Conservation (phyloP, 768 basidiomycete species). For the Boletus tylopilopsis region DNA sequence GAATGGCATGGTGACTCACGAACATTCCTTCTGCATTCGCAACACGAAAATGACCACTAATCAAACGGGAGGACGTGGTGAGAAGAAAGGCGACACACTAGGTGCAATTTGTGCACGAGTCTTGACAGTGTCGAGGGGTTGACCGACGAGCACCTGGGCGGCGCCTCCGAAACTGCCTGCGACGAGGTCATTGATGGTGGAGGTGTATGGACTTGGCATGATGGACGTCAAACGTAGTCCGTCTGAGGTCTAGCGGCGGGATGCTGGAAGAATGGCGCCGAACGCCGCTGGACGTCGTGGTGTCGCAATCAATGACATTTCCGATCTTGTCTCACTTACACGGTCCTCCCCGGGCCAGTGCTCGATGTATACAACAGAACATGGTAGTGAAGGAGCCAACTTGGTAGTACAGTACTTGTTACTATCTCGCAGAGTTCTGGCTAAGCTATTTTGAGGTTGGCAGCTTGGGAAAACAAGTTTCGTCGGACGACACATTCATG, state of each 20-base stretch:
- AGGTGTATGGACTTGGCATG: slow-evolving; percentile 33
- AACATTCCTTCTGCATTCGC: slow-evolving; percentile 71
- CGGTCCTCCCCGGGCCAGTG: too few species aligned
- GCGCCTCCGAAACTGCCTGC: slow-evolving; percentile 93
- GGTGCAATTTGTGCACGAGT: slow-evolving; percentile 86
- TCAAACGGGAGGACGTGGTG: neutral
- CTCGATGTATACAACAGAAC: too few species aligned
- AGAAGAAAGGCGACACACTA: slow-evolving; percentile 44
- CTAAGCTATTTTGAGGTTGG: too few species aligned
- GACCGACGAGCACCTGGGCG: slow-evolving; percentile 92
- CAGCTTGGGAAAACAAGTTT: too few species aligned
- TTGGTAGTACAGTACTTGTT: too few species aligned
- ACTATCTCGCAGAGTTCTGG: too few species aligned
- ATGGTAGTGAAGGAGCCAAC: too few species aligned
- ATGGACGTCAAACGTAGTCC: neutral
- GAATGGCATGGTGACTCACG: slow-evolving; percentile 50
- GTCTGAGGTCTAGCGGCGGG: neutral
- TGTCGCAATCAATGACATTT: too few species aligned
- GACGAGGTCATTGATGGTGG: slow-evolving; percentile 76
- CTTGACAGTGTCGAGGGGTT: slow-evolving; percentile 86
- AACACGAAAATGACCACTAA: slow-evolving; percentile 1
- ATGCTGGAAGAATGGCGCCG: too few species aligned
- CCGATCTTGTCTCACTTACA: too few species aligned
- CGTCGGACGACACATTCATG: neutral
- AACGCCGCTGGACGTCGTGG: too few species aligned